These are phyloP conservation scores for Agaricales sp. DNA, from an alignment of 1,284 basidiomycete genomes.

Conservation along the genomic window DNA sequence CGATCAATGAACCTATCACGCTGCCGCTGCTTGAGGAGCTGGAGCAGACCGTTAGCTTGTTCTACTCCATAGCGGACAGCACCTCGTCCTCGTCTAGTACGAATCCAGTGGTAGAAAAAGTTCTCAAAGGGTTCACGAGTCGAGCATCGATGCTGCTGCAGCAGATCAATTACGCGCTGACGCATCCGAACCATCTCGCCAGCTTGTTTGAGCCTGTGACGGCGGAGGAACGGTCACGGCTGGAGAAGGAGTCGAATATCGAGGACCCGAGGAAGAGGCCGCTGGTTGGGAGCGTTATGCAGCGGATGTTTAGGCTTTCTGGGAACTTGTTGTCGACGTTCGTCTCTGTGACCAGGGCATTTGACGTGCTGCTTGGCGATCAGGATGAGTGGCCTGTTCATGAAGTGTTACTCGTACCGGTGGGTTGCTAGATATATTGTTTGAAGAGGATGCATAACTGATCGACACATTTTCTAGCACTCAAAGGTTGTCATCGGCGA, in stretches of 20 bases:
- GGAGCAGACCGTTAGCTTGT: conserved; percentile 67
- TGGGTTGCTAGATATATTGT: conserved; percentile 31
- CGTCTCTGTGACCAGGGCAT: conserved; percentile 60
- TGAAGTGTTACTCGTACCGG: conserved; percentile 63
- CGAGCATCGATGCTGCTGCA: conserved; percentile 71
- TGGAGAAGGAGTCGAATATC: conserved; percentile 49
- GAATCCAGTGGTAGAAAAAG: conserved; percentile 41
- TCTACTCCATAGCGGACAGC: conserved; percentile 58
- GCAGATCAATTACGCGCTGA: conserved; percentile 81
- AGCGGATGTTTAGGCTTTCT: conserved; percentile 58
- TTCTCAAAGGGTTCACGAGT: conserved; percentile 57
- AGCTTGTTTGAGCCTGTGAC: conserved; percentile 77
- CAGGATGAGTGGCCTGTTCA: conserved; percentile 62
- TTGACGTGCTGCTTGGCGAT: conserved; percentile 54
- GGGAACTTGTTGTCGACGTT: conserved; percentile 63
- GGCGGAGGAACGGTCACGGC: conserved; percentile 54
- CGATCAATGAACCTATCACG: conserved; percentile 63
- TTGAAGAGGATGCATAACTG: conserved; percentile 1
- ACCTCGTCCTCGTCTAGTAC: conserved; percentile 32
- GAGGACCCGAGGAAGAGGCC: conserved; percentile 58
- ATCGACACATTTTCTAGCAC: conserved; percentile 36
- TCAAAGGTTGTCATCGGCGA: conserved; percentile 74
- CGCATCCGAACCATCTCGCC: conserved; percentile 82
- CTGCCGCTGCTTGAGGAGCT: conserved; percentile 72
- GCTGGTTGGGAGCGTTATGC: conserved; percentile 58